phyloP scores from a whole-genome alignment of 805 yeast species.

The Huiozyma sinensis region DNA sequence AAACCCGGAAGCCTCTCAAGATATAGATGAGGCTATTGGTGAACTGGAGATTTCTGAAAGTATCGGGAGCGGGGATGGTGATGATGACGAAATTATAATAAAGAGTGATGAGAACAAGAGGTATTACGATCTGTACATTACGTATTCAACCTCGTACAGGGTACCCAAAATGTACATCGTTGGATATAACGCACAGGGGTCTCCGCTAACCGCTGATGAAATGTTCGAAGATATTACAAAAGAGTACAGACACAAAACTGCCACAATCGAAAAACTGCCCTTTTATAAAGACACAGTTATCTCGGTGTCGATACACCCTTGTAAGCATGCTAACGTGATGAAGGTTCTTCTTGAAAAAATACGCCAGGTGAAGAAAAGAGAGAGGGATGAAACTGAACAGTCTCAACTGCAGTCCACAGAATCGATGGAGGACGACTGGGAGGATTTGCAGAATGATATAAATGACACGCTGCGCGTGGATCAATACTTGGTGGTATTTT shows the following conservation, averaged over 20 bases:
- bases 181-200: conserved; percentile 76
- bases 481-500: conserved; percentile 78
- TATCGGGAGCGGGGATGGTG: conserved; percentile 33
- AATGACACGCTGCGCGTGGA: conserved; percentile 64
- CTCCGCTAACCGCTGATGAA: conserved; percentile 73
- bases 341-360: conserved; percentile 72
- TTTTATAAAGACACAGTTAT: conserved; percentile 53
- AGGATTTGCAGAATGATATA: conserved; percentile 35
- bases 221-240: conserved; percentile 93
- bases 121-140: conserved; percentile 78
- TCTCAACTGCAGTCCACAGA: not conserved
- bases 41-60: conserved; percentile 24
- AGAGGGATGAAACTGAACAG: conserved; percentile 36
- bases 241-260: conserved; percentile 92
- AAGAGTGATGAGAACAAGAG: conserved; percentile 37
- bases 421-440: conserved; percentile 43
- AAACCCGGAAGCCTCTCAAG: conserved; percentile 8
- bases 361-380: conserved; percentile 35
- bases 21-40: conserved; percentile 22
- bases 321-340: conserved; percentile 94
- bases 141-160: conserved; percentile 88
- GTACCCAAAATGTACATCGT: conserved; percentile 91
- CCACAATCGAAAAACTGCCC: conserved; percentile 89
- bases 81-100: conserved; percentile 32
- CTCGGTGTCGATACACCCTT: conserved; percentile 88